These are phyloP conservation scores for Sugiyamaella floridensis DNA, from an alignment of 805 yeast genomes.

Conservation along the genomic window DNA sequence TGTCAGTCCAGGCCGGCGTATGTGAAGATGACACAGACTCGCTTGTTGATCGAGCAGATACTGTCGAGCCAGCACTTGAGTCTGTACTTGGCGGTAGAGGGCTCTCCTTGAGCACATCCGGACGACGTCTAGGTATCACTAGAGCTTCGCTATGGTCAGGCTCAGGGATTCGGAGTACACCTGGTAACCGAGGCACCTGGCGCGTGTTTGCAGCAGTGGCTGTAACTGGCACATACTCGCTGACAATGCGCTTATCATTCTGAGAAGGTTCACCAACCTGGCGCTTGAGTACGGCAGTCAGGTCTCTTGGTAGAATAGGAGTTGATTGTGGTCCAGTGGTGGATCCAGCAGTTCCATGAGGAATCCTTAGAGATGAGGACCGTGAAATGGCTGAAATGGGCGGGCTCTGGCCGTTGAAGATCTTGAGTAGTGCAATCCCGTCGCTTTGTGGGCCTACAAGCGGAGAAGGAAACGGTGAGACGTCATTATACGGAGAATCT, in stretches of 20 bases:
- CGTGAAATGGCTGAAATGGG: conserved; percentile 14
- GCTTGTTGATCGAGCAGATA: conserved; percentile 1
- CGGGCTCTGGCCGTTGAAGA: conserved; percentile 13
- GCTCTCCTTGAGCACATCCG: neutral
- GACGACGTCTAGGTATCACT: neutral
- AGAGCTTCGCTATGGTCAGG: neutral
- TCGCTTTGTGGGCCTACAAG: conserved; percentile 6
- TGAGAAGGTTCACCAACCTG: neutral
- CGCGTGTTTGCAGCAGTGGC: neutral
- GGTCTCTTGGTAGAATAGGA: neutral
- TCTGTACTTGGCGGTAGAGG: neutral
- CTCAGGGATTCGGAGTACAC: neutral
- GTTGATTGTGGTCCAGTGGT: neutral
- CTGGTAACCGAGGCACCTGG: conserved; percentile 3
- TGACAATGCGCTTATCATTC: conserved; percentile 5
- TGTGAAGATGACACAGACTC: neutral
- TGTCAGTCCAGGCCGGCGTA: neutral
- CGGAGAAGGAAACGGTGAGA: conserved; percentile 16
- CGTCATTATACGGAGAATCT: conserved; percentile 4
- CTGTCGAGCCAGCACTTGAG: neutral
- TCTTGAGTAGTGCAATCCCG: conserved; percentile 1
- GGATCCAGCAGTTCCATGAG: neutral
- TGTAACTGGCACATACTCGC: conserved; percentile 12
- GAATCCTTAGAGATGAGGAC: conserved; percentile 12
- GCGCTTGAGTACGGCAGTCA: neutral